Evolutionary conservation across 331 rosid genomes (phyloP), one percentile per base, ranked within the genome.

Genomic region (Malus hybrid): DNA sequence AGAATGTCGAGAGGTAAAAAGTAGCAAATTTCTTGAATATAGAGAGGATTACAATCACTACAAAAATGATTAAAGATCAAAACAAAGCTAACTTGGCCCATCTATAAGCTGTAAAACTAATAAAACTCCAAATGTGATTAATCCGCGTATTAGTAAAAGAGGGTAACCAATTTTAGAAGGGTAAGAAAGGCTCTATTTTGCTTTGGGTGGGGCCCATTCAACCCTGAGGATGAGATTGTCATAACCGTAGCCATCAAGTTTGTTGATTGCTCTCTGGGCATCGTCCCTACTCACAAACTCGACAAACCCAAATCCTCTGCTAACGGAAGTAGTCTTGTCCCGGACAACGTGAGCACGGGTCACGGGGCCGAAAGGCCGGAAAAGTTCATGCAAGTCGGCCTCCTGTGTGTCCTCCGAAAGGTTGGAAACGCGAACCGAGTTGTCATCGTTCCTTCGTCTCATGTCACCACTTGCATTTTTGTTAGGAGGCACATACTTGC

Each of bases 231-330:
- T 91, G 83, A 93, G 97, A 88, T 78, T 93, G 73, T 91, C 97
- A 11, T 93, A 90, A 18, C 97, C 98, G 75, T 93, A 93, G 20
- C 98, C 98, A 80, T 93, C 90, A 29, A 93, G 96, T 56, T 93
- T 93, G 93, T 78, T 87, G 72, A 93, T 91, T 36, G 98, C 92
- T 79, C 96, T 88, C 70, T 88, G 96, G 1, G 97, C 98, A 66
- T 93, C 98, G 62, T 93, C 97, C 68, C 95, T 83, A 87, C 86
- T 91, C 14, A 87, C 97, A 69, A 93, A 93, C 83, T 91, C 88
- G 1, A 93, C 97, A 84, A 93, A 93, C 46, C 97, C 98, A 82
- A 93, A 93, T 7, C 98, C 98, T 66, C 97, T 85, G 82, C 98
- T 93, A 79, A 85, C 84, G 68, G 93, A 77, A 33, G 94, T 93